Evolutionary conservation across 2,329 filamentous ascomycete species (phyloP), one percentile per base, ranked within the genome.

Genomic region (Curvularia verruculosa): DNA sequence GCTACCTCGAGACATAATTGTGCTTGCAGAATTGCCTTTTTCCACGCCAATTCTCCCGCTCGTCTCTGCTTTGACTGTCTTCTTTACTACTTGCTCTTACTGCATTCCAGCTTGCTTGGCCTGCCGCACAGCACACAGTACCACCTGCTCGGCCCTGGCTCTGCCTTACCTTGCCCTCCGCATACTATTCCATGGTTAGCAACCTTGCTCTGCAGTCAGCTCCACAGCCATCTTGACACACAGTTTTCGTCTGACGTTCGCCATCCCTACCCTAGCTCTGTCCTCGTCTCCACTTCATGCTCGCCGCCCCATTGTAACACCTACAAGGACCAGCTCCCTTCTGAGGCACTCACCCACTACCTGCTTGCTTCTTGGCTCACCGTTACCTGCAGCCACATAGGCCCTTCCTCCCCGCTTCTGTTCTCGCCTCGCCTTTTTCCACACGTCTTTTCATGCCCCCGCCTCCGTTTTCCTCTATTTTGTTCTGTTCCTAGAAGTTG

Each of bases 201-300:
- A 48, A 56, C 60, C 51, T 51, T 59, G 52, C 58, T 59, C 58
- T 62, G 58, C 66, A 57, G 58, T 64, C 69, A 64, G 64, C 71
- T 65, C 57, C 69, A 65, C 59, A 70, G 66, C 67, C 69, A 37
- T 58, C 64, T 59, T 63, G 54, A 67, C 56, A 56, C 59, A 66
- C 63, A 43, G 57, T 49, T 58, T 43, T 44, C 49, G 58, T 68
- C 67, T 67, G 61, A 67, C 62, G 58, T 64, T 62, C 41, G 58
- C 64, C 56, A 59, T 65, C 64, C 59, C 54, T 55, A 58, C 61
- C 54, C 57, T 68, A 61, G 61, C 54, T 29, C 59, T 52, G 59
- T 61, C 60, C 51, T 58, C 50, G 56, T 61, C 59, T 62, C 60
- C 50, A 53, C 59, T 59, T 60, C 46, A 53, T 58, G 53, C 43